These are phyloP conservation scores for Zymoseptoria brevis DNA, from an alignment of 2,329 filamentous ascomycete genomes.

Conservation along the genomic window DNA sequence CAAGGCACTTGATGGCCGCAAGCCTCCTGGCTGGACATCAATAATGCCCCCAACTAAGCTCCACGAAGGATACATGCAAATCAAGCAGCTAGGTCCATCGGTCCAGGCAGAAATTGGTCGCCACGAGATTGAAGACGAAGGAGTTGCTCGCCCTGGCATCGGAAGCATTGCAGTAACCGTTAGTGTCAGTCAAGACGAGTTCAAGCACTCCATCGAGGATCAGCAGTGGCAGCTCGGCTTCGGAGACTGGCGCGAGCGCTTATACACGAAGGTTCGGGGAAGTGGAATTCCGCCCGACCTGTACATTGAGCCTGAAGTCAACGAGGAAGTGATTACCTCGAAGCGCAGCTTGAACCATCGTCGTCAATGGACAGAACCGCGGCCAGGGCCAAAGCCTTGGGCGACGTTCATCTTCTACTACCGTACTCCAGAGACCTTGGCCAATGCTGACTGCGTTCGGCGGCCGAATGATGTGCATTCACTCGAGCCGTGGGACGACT, in stretches of 20 bases:
- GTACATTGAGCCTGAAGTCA: conserved; percentile 14
- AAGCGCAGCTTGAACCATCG: conserved; percentile 13
- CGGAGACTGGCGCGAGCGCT: conserved; percentile 14
- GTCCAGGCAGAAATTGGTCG: background rate
- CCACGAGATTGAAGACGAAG: background rate
- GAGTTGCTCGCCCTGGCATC: background rate
- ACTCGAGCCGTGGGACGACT: conserved; percentile 6
- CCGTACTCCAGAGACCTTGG: conserved; percentile 24
- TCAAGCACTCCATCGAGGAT: conserved; percentile 6
- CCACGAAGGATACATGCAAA: conserved; percentile 18
- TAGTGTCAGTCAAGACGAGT: conserved; percentile 7
- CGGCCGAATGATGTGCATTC: conserved; percentile 5
- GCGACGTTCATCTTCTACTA: conserved; percentile 37
- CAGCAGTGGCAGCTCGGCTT: conserved; percentile 11
- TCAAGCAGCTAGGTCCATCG: conserved; percentile 6
- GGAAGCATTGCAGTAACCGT: conserved; percentile 8
- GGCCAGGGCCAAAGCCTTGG: conserved; percentile 32
- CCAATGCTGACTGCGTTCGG: conserved; percentile 14
- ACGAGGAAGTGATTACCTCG: conserved; percentile 4
- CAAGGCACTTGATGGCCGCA: conserved; percentile 10
- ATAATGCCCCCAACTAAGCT: conserved; percentile 10
- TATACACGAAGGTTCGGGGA: conserved; percentile 6
- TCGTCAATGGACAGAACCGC: conserved; percentile 14
- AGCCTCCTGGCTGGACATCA: conserved; percentile 5
- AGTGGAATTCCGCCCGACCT: conserved; percentile 18